Base-by-base conservation (phyloP, 2,329 filamentous ascomycete genomes). In the Aureobasidium pullulans region DNA sequence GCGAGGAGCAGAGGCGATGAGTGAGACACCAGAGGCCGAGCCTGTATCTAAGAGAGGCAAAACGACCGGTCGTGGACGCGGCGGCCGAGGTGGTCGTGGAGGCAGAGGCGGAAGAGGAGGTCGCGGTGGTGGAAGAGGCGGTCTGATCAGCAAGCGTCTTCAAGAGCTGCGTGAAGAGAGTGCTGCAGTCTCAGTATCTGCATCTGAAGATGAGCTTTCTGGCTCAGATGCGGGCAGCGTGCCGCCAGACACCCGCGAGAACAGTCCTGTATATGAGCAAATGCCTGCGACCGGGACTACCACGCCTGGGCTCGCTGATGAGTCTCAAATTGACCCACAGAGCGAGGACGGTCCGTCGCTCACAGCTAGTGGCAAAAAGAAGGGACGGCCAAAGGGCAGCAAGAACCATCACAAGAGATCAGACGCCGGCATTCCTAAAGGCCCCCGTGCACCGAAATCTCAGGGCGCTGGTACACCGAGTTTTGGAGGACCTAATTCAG, bases 391-490 rank as follows among this genome's bases (percentile, higher is more conserved):
- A 32, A 75, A 75, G 3, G 77, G 77, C 0, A 78, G 76, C 62
- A 79, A 78, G 66, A 79, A 79, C 47, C 65, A 72, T 31, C 71
- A 73, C 29, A 70, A 74, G 60, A 70, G 77, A 19, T 76, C 73
- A 53, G 77, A 79, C 62, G 77, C 73, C 34, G 77, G 77, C 2
- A 72, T 79, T 59, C 78, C 78, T 62, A 80, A 79, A 61, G 77
- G 77, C 2, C 77, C 77, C 5, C 68, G 77, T 13, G 68, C 68
- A 61, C 62, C 60, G 16, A 67, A 67, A 59, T 44, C 60, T 32
- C 34, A 46, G 32, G 4, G 29, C 40, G 42, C 13, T 8, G 40
- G 37, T 19, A 44, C 40, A 42, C 46, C 60, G 19, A 31, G 47
- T 9, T 47, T 59, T 10, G 31, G n/a, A n/a, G n/a, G 36, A 15